Evolutionary conservation across 1,284 basidiomycete genomes (phyloP).

Genomic region (Tylopilus sp.): DNA sequence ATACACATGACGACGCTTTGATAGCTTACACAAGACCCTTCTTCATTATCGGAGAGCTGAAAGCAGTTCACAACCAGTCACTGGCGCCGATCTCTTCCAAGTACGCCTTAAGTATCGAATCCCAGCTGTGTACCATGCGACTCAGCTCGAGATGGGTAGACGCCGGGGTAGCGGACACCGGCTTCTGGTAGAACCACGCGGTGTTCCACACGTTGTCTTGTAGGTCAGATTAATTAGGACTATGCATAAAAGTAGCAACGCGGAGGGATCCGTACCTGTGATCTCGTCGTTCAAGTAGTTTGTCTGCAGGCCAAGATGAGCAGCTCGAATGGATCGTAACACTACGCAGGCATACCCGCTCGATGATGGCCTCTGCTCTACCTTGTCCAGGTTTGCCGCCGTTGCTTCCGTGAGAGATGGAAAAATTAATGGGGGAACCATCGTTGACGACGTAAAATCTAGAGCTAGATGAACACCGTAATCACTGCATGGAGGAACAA

Average conservation of each 20-base stretch:
- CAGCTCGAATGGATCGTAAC: background rate
- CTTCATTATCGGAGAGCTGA: no score
- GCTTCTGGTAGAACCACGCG: constrained; percentile 6
- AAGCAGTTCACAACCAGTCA: no score
- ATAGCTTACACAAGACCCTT: no score
- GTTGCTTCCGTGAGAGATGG: background rate
- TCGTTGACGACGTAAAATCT: constrained; percentile 3
- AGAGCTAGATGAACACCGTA: no score
- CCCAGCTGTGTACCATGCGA: background rate
- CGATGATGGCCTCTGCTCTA: background rate
- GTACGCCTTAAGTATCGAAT: background rate
- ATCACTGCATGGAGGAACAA: background rate
- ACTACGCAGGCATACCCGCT: background rate
- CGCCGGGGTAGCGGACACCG: background rate
- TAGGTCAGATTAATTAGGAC: no score
- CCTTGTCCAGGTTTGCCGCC: background rate
- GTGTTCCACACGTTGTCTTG: no score
- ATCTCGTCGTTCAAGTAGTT: background rate
- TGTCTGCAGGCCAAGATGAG: background rate
- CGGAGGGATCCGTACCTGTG: background rate
- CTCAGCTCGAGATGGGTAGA: background rate
- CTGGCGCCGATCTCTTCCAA: background rate
- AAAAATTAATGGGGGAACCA: constrained; percentile 4
- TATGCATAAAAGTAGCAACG: background rate
- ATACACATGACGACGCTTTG: no score